A percentile compares a stretch with the other conserved stretches of the same genome.
Conservation (phyloP, 2,329 filamentous ascomycete genomes). For the Aspergillus flavus region DNA sequence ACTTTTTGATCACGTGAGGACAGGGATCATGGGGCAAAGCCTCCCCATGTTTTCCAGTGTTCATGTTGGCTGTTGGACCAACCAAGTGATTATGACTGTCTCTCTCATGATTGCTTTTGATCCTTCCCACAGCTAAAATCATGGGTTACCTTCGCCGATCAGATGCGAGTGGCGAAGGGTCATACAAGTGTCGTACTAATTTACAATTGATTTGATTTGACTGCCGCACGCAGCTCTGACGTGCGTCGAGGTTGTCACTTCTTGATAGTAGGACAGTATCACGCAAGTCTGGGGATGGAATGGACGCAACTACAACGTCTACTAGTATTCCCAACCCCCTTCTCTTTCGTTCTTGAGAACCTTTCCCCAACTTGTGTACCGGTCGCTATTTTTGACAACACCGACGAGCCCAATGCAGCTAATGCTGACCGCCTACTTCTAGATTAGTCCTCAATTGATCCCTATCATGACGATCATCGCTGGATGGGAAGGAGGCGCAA, state of each 20-base stretch:
- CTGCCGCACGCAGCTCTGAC: background rate
- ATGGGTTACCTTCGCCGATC: background rate
- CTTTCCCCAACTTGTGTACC: background rate
- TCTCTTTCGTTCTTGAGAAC: too few relatives aligned
- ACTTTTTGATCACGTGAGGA: slow-evolving; percentile 19
- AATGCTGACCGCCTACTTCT: background rate
- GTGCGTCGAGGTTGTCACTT: background rate
- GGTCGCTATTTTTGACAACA: slow-evolving; percentile 1
- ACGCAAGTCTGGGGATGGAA: slow-evolving; percentile 10
- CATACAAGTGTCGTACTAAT: background rate
- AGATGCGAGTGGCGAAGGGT: background rate
- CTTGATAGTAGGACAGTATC: slow-evolving; percentile 1
- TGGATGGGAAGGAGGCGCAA: background rate
- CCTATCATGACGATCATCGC: background rate
- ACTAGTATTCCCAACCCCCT: background rate
- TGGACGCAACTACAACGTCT: slow-evolving; percentile 3
- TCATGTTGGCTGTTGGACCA: background rate
- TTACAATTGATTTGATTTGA: background rate
- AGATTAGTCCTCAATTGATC: background rate
- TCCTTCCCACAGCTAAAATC: background rate
- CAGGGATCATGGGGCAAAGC: background rate
- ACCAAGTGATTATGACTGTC: background rate
- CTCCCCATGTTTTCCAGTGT: background rate
- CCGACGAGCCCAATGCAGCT: background rate
- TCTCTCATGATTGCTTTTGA: background rate